Evolutionary conservation across 2,329 filamentous ascomycete species (phyloP), one percentile per base, ranked within the genome.

Genomic region (Pseudogymnoascus verrucosus): DNA sequence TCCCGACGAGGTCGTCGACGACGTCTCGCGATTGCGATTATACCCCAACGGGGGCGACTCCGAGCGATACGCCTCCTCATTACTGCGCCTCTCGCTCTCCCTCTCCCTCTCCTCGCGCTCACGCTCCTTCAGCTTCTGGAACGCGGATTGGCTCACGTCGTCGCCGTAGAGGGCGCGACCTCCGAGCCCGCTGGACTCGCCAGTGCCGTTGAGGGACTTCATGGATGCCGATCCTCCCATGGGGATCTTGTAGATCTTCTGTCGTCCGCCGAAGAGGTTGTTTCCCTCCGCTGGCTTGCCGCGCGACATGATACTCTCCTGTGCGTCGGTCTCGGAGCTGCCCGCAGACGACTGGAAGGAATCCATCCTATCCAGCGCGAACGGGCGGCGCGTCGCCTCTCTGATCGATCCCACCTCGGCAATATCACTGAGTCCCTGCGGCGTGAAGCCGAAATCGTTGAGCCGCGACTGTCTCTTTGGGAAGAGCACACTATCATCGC

Each of bases 181-280:
- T 54, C 80, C 78, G 80, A 90, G 84, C 54, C 80, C 82, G 19
- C 79, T 78, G 14, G 70, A 72, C 4, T 67, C 63, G 0, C 66
- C 64, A 5, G 66, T 64, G 34, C 74, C 76, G 11, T 68, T 66
- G 63, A 76, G 69, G 68, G 76, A 69, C 69, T 77, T 79, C 36
- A 79, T 78, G 2, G 79, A 80, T 47, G 74, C 72, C 12, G 73
- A 72, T 19, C 75, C 74, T 26, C 81, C 80, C 3, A 79, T 79
- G 0, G 89, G 82, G 67, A 96, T 90, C 74, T 91, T 93, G 76
- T 96, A 98, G 39, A 98, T 88, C 78, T 98, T 98, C 74, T 98
- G 95, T 51, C 95, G 86, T 14, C 95, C 95, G 64, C 95, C 95
- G 76, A 99, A 99, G 64, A 99, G 76, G 69, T 90, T 89, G 73